Base-by-base conservation (phyloP, 2,329 filamentous ascomycete species). In the Penicillium brasilianum region DNA sequence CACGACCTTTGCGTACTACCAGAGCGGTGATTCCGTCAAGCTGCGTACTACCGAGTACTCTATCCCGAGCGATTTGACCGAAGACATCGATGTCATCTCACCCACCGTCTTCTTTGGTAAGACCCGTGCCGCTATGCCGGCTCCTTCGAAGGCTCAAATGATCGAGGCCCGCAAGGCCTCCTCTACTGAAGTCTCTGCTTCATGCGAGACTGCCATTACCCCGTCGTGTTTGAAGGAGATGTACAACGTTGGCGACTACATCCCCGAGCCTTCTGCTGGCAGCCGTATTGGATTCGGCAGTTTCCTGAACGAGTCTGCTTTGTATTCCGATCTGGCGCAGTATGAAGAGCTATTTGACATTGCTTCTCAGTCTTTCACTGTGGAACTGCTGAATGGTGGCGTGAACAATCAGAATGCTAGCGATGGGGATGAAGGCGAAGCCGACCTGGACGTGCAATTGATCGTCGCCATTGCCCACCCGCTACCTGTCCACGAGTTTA, bases 371-470 rank as follows among this genome's bases (percentile, higher is more conserved):
- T 65, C 58, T 61, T 71, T 71, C 39, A 63, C 63, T 3, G 67
- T 70, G 11, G 69, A 75, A 14, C 59, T 78, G 34, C 74, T 81
- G 61, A 79, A 79, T 59, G 77, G 76, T 14, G 80, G 72, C 0
- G 64, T 72, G 28, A 76, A 81, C 55, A 73, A 81, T 64, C 80
- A 82, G 67, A 76, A 57, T 56, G 68, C 44, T 4, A 34, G 59
- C 25, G 60, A 77, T 7, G 74, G 79, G 44, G 80, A 84, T 56
- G 74, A 78, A 4, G 70, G 75, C 4, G 87, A 89, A 71, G 86
- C 83, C 25, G 86, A 88, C 59, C 79, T 88, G n/a, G 86, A 88
- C 65, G 81, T 84, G 16, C 81, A 87, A 71, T 81, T 84, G 20
- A 83, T 86, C 18, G 71, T 84, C n/a, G 83, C 82, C 30, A 81